Base-by-base conservation (phyloP, 1,139 yeast species). In the Geotrichum siamense region DNA sequence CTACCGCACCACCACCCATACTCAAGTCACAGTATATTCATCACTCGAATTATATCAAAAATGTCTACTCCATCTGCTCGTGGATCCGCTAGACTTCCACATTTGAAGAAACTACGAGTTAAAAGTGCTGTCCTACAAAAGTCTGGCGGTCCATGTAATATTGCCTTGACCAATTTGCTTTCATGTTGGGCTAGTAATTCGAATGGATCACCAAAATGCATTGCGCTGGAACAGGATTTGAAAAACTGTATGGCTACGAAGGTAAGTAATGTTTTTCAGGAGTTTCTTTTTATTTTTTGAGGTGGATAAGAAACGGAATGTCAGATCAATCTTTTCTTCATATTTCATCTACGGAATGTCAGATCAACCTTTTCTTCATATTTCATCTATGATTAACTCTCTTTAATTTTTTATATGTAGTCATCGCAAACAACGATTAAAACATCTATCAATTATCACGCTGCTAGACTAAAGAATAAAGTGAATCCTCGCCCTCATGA, bases 151-250 rank as follows among this genome's bases (percentile, higher is more conserved):
- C 79, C 84, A 50, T 87, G 96, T 61, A 65, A 79, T 51, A 86
- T 84, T 45, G 69, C 82, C 52, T 83, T 89, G 91, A 79, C 93
- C 5, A 81, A 85, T 38, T 71, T 89, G 63, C 71, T 89, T 56
- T 85, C 83, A 70, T 89, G 97, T 65, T 89, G 97, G 97, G 94
- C 96, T 3, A 84, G 95, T 26, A 84, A 86, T 66, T 91, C 94
- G 41, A 94, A 86, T 63, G 91, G 91, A 48, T 71, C 82, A 19
- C 67, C 72, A 10, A 72, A 68, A 38, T 89, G 97, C 65, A 68
- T 71, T 21, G 70, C 69, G 8, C 67, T 83, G 47, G 94, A 82
- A 57, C 65, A 56, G 22, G 77, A 76, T 33, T 65, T 79, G 53
- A 76, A 76, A 53, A 60, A 61, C 16, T 79, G 84, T 57, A 71